Base-by-base conservation (phyloP, 768 basidiomycete species). In the Punctularia strigosozonata region DNA sequence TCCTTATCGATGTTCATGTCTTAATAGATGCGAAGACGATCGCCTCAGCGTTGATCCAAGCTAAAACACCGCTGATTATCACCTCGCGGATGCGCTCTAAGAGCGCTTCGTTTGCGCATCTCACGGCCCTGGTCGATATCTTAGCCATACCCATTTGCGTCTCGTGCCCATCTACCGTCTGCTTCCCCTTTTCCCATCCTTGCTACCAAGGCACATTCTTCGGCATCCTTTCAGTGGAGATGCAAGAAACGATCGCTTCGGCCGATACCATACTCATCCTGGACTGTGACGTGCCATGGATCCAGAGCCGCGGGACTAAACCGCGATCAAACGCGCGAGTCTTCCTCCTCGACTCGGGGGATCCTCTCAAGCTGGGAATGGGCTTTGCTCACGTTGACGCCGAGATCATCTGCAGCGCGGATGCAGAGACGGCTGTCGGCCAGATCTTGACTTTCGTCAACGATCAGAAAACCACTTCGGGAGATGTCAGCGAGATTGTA, bases 231-330 rank as follows among this genome's bases (percentile, higher is more conserved):
- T n/a, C n/a, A n/a, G n/a, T 50, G 0, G 33, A 19, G 57, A 63
- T 2, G 63, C 54, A 19, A 61, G 33, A 66, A 69, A 20, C 50
- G 54, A 2, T 61, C 66, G 36, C 64, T 83, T 15, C 57, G 59
- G 77, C 78, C 0, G 82, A 85, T 44, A 67, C 74, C 3, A 64
- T 85, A 14, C 55, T 85, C 7, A 58, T 81, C 14, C 43, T 85
- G n/a, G 80, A 84, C 41, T 64, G 63, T 6, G 77, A 79, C 43
- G 57, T 80, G 0, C 76, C 80, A 0, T 84, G 80, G 76, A 72
- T 79, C 20, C 66, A 73, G 1, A 59, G 50, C 32, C 62, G 68
- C 38, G 65, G 67, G 24, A 58, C 51, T 38, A 53, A 53, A 3
- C 76, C 79, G 0, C 48, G 26, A 3, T 43, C 55, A 0, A 52